Conservation (phyloP, 495 filamentous ascomycete genomes). For the Choiromyces venosus region DNA sequence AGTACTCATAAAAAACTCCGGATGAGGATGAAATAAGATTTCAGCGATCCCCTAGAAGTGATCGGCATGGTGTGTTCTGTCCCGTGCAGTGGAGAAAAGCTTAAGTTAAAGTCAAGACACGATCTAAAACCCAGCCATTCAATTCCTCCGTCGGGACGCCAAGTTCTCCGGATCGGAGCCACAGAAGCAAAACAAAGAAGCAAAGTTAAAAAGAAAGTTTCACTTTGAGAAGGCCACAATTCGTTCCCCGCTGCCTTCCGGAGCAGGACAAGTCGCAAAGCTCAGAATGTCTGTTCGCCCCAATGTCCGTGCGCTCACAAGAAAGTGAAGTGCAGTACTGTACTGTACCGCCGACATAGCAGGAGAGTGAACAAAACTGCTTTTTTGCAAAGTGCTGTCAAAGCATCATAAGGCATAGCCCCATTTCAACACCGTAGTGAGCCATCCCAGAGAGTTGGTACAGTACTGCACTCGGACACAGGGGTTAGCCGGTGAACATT, state of each 20-base stretch:
- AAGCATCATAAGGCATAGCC: background rate
- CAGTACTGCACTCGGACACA: background rate
- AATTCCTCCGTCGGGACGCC: background rate
- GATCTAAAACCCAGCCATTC: background rate
- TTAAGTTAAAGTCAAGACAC: background rate
- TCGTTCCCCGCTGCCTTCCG: background rate
- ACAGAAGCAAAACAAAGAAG: background rate
- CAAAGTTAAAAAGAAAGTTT: background rate
- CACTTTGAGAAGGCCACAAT: background rate
- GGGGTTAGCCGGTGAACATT: background rate
- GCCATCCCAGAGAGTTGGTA: background rate
- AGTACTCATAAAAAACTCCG: background rate
- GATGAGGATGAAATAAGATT: background rate
- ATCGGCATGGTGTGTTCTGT: background rate
- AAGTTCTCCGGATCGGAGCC: background rate
- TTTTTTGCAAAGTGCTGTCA: background rate
- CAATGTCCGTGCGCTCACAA: background rate
- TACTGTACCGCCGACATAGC: too few relatives aligned
- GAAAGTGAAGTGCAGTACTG: background rate
- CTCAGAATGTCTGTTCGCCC: background rate
- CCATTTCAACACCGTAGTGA: background rate
- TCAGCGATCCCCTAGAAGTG: background rate
- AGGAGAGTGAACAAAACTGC: background rate
- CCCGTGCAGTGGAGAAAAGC: background rate
- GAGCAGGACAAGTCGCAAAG: background rate